A percentile compares a stretch with the other conserved stretches of the same genome.
Evolutionary conservation across 345 rosid species (phyloP).

Genomic region (Hibiscus syriacus): DNA sequence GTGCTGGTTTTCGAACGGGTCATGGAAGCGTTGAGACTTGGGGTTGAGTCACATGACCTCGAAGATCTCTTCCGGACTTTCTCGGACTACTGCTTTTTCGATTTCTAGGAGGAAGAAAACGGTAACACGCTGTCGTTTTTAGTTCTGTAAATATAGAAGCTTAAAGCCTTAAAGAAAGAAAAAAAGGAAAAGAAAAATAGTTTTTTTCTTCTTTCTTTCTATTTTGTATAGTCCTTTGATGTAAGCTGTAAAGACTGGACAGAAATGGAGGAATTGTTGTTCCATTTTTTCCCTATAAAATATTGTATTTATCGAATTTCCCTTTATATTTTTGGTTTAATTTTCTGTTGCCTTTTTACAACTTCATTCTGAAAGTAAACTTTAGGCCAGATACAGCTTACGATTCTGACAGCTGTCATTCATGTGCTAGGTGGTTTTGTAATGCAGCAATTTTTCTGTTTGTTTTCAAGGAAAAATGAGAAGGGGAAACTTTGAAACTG

Average conservation of each 20-base stretch:
- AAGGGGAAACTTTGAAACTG: not conserved
- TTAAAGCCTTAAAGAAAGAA: no score
- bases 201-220: not conserved
- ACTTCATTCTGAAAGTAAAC: not conserved
- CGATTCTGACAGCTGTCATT: not conserved
- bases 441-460: not conserved
- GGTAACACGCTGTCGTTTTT: not conserved
- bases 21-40: slow-evolving; percentile 3
- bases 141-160: not conserved
- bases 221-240: not conserved
- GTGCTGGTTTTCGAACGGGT: slow-evolving; percentile 3
- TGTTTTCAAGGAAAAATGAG: not conserved
- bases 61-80: not conserved
- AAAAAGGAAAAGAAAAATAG: no score
- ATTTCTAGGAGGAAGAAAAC: not conserved
- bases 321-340: no score
- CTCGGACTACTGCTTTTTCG: no score
- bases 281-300: not conserved
- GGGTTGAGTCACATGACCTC: slow-evolving; percentile 5
- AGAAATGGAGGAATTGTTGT: not conserved
- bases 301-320: no score
- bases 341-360: not conserved
- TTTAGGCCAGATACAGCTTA: not conserved
- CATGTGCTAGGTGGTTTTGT: not conserved
- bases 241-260: no score